Conservation (phyloP, 2,329 filamentous ascomycete genomes). For the Nemania diffusa region DNA sequence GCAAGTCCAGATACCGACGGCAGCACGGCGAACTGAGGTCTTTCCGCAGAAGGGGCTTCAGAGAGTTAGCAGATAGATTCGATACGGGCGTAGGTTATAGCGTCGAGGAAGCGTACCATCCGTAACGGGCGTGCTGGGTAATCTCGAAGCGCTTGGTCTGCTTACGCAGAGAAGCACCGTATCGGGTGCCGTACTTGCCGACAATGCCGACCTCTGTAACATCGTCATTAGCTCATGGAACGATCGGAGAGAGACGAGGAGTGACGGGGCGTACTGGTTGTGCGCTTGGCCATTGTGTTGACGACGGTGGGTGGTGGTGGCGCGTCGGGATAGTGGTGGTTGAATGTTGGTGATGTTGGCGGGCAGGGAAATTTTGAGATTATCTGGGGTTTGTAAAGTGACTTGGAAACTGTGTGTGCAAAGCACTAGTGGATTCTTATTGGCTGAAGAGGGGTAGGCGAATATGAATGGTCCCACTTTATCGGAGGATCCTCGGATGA, state of each 20-base stretch:
- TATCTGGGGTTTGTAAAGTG: constrained; percentile 30
- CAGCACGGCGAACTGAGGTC: constrained; percentile 82
- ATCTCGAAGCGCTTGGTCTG: constrained; percentile 99
- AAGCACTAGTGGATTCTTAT: constrained; percentile 18
- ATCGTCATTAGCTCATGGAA: constrained; percentile 22
- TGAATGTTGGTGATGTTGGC: constrained; percentile 31
- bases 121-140: constrained; percentile 94
- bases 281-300: constrained; percentile 37
- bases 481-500: constrained; percentile 30
- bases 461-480: constrained; percentile 5
- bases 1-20: constrained; percentile 98
- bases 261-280: constrained; percentile 27
- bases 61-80: constrained; percentile 22
- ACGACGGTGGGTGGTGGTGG: constrained; percentile 26
- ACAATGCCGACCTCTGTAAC: constrained; percentile 59
- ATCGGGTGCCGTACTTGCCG: constrained; percentile 52
- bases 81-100: neutral
- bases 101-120: constrained; percentile 33
- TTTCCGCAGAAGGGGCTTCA: constrained; percentile 92
- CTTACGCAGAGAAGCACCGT: constrained; percentile 99
- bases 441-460: constrained; percentile 32
- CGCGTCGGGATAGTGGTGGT: constrained; percentile 31
- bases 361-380: constrained; percentile 36
- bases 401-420: constrained; percentile 34
- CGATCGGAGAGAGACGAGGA: neutral